These are phyloP conservation scores for Tulasnella sp. DNA, from an alignment of 768 basidiomycete species.

Conservation along the genomic window DNA sequence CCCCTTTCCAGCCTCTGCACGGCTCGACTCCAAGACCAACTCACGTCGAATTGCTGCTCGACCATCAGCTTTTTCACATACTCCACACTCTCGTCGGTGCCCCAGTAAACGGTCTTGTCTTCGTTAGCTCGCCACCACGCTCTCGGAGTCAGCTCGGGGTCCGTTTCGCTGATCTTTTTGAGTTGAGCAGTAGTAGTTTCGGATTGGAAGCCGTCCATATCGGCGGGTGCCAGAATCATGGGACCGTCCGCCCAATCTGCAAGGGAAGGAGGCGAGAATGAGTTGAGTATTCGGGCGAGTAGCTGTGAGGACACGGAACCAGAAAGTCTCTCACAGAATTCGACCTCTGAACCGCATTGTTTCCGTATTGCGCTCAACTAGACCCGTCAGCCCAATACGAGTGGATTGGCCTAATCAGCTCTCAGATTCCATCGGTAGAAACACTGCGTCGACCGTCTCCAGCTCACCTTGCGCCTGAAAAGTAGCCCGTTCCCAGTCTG, in stretches of 20 bases:
- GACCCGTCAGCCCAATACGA: background rate
- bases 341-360: conserved; percentile 59
- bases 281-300: background rate
- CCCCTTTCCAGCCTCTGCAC: background rate
- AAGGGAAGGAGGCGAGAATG: conserved; percentile 3
- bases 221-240: conserved; percentile 9
- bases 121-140: conserved; percentile 67
- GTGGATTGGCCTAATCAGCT: background rate
- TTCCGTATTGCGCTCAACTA: conserved; percentile 73
- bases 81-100: conserved; percentile 57
- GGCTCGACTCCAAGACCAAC: conserved; percentile 34
- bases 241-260: conserved; percentile 22
- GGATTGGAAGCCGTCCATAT: conserved; percentile 16
- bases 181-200: background rate
- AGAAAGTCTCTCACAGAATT: conserved; percentile 51
- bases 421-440: background rate
- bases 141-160: conserved; percentile 56
- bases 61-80: conserved; percentile 55
- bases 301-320: background rate
- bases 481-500: conserved; percentile 64
- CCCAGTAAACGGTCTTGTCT: conserved; percentile 50
- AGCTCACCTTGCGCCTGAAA: conserved; percentile 64
- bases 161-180: conserved; percentile 11
- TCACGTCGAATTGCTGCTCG: conserved; percentile 62
- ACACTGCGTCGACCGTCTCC: background rate